These are phyloP conservation scores for Gaultheria prostrata DNA, from an alignment of 148 eudicot genomes.

Conservation along the genomic window DNA sequence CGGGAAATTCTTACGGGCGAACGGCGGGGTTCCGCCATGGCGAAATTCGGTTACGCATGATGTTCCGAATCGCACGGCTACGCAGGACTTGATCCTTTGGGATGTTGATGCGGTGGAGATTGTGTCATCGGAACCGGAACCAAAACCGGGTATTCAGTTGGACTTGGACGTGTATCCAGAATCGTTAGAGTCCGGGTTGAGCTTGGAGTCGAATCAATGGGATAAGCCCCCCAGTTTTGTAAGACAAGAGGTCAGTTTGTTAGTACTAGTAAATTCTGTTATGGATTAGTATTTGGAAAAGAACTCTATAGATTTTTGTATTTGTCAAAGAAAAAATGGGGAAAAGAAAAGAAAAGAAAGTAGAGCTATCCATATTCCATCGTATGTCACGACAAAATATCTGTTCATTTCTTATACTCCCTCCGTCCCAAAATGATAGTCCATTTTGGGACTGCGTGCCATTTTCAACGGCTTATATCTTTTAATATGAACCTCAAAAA, in stretches of 20 bases:
- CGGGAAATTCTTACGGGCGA: conserved; percentile 62
- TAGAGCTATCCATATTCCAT: too few species aligned
- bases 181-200: conserved; percentile 32
- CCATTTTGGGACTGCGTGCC: too few species aligned
- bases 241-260: conserved; percentile 49
- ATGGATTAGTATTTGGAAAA: too few species aligned
- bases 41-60: conserved; percentile 72
- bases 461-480: too few species aligned
- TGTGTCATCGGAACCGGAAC: background rate
- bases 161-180: conserved; percentile 11
- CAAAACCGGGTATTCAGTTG: background rate
- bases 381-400: too few species aligned
- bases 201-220: conserved; percentile 28
- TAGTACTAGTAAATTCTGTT: background rate
- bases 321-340: too few species aligned
- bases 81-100: conserved; percentile 70
- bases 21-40: conserved; percentile 80
- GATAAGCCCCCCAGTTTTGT: conserved; percentile 15
- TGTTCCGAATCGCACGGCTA: conserved; percentile 57
- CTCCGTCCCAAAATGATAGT: too few species aligned
- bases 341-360: too few species aligned
- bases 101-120: conserved; percentile 58
- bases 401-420: too few species aligned
- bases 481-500: too few species aligned
- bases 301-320: background rate